Percentiles rank a stretch among this genome's conserved stretches.
Conservation (phyloP, 192 early-diverging fungal genomes). For the Coemansia nantahalensis region DNA sequence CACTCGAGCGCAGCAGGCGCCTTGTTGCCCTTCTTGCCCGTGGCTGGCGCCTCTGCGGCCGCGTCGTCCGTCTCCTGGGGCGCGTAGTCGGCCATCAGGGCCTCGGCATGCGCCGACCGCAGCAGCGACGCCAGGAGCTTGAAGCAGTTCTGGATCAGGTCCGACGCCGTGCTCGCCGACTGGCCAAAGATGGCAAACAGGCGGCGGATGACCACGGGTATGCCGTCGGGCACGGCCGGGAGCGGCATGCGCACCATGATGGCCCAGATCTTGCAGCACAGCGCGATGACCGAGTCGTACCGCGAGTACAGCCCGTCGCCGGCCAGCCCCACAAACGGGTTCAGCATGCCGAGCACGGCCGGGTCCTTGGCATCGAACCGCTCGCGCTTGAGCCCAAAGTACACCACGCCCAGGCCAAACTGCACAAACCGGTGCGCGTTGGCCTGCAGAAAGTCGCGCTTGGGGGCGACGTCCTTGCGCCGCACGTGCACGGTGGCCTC, state of each 20-base stretch:
- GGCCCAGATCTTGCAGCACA: slow-evolving; percentile 70
- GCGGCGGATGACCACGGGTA: slow-evolving; percentile 74
- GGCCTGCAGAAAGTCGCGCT: slow-evolving; percentile 74
- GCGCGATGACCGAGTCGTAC: slow-evolving; percentile 64
- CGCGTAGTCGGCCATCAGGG: slow-evolving; percentile 54
- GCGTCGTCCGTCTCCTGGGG: slow-evolving; percentile 6
- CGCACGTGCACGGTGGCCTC: slow-evolving; percentile 70
- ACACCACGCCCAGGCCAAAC: slow-evolving; percentile 88
- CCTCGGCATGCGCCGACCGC: slow-evolving; percentile 68
- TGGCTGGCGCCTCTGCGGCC: neutral
- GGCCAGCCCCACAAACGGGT: slow-evolving; percentile 78
- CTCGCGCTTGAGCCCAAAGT: slow-evolving; percentile 63
- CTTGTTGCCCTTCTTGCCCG: slow-evolving; percentile 19
- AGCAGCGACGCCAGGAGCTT: slow-evolving; percentile 79
- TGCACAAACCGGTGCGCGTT: slow-evolving; percentile 91
- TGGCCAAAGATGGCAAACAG: slow-evolving; percentile 72
- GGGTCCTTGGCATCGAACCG: slow-evolving; percentile 55
- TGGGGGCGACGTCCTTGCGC: slow-evolving; percentile 55
- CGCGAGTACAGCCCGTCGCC: slow-evolving; percentile 84
- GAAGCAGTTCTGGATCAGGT: slow-evolving; percentile 76
- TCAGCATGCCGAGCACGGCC: slow-evolving; percentile 68
- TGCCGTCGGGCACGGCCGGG: slow-evolving; percentile 61
- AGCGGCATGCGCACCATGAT: slow-evolving; percentile 71
- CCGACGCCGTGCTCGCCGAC: slow-evolving; percentile 60
- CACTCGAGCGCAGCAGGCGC: slow-evolving; percentile 5